phyloP scores from a whole-genome alignment of 768 basidiomycete species.

The Pisolithus tinctorius region DNA sequence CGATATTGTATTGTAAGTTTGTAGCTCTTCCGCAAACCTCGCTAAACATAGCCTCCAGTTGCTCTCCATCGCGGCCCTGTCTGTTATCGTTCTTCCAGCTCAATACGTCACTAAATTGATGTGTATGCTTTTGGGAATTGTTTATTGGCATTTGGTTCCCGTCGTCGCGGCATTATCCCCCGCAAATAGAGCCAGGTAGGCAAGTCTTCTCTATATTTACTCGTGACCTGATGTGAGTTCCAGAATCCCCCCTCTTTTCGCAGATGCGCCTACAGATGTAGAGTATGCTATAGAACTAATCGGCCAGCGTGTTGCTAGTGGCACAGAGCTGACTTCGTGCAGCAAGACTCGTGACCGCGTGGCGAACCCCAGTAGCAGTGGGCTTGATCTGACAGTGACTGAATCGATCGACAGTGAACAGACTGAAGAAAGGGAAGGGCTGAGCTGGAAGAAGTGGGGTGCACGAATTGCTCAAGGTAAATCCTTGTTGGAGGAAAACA shows the following conservation, averaged over 20 bases:
- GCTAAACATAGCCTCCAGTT: conserved; percentile 18
- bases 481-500: conserved; percentile 35
- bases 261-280: conserved; percentile 56
- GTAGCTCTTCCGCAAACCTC: background rate
- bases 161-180: conserved; percentile 46
- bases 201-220: background rate
- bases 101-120: conserved; percentile 42
- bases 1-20: conserved; percentile 42
- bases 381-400: background rate
- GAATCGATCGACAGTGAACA: background rate
- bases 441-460: conserved; percentile 57
- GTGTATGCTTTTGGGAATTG: conserved; percentile 40
- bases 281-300: conserved; percentile 70
- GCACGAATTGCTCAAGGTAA: conserved; percentile 41
- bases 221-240: background rate
- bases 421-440: conserved; percentile 10
- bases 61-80: conserved; percentile 33
- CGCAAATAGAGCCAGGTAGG: conserved; percentile 41
- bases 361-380: conserved; percentile 11
- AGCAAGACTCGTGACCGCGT: conserved; percentile 13
- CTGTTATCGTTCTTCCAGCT: conserved; percentile 41
- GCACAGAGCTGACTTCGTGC: conserved; percentile 40
- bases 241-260: conserved; percentile 44
- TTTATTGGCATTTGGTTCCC: conserved; percentile 61
- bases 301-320: conserved; percentile 49